Evolutionary conservation across 495 filamentous ascomycete species (phyloP).

Genomic region (Elaphomyces granulatus): DNA sequence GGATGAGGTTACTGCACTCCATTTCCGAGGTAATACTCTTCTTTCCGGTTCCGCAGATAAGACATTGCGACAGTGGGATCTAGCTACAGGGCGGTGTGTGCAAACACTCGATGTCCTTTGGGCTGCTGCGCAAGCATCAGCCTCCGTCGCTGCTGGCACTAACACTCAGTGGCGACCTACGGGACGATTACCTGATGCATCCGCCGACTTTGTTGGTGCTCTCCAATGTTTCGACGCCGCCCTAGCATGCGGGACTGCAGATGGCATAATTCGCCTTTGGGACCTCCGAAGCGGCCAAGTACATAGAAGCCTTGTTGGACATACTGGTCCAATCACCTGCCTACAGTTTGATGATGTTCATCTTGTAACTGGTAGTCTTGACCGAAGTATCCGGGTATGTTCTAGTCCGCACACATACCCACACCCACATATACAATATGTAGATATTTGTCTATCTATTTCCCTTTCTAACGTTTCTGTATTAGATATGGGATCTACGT

Average conservation of each 20-base stretch:
- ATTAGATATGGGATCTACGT: conserved; percentile 94
- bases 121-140: conserved; percentile 85
- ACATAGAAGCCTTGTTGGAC: conserved; percentile 87
- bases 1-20: conserved; percentile 84
- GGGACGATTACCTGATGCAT: conserved; percentile 45
- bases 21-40: conserved; percentile 75
- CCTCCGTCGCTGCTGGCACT: conserved; percentile 44
- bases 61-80: conserved; percentile 93
- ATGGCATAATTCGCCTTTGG: conserved; percentile 96
- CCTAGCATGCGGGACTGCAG: conserved; percentile 92
- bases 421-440: background rate
- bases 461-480: background rate
- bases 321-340: conserved; percentile 89
- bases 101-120: conserved; percentile 98
- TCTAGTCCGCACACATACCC: conserved; percentile 1
- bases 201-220: conserved; percentile 87
- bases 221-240: conserved; percentile 95
- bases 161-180: conserved; percentile 40
- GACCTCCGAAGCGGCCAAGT: conserved; percentile 94
- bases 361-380: conserved; percentile 83
- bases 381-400: conserved; percentile 87
- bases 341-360: conserved; percentile 95
- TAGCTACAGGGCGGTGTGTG: conserved; percentile 87
- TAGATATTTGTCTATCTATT: conserved; percentile 3
- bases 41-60: conserved; percentile 96